phyloP scores from a whole-genome alignment of 78 protist genomes.

The Tieghemostelium lacteum region DNA sequence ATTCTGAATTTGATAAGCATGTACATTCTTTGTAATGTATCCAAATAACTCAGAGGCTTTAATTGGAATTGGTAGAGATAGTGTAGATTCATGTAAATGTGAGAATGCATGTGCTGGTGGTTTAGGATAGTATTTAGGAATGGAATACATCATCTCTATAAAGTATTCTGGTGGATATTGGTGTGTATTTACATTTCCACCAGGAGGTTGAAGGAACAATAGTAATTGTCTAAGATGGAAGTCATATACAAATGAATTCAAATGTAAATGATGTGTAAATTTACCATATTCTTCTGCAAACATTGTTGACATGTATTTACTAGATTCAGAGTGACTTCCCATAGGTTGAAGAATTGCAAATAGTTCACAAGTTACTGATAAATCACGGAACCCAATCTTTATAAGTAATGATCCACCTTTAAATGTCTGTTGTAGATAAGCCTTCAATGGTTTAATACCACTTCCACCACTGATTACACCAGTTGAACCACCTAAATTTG shows the following conservation, averaged over 20 bases:
- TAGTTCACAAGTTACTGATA: conserved; percentile 59
- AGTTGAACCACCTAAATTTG: no score
- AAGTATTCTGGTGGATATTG: conserved; percentile 50
- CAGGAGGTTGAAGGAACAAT: conserved; percentile 30
- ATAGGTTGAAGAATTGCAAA: conserved; percentile 62
- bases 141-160: conserved; percentile 68
- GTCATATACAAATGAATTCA: conserved; percentile 72
- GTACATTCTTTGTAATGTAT: conserved; percentile 17
- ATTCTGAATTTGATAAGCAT: conserved; percentile 11
- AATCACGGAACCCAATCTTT: conserved; percentile 70
- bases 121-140: conserved; percentile 69
- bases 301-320: conserved; percentile 6
- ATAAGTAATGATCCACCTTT: conserved; percentile 73
- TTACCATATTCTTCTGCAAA: conserved; percentile 77
- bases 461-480: no score
- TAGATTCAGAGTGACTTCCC: background rate
- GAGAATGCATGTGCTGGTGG: conserved; percentile 74
- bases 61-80: conserved; percentile 10
- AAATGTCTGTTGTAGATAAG: conserved; percentile 62
- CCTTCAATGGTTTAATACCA: conserved; percentile 19
- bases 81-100: conserved; percentile 34
- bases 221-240: conserved; percentile 58
- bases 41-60: conserved; percentile 22
- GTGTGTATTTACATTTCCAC: background rate
- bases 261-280: conserved; percentile 69